phyloP scores from a whole-genome alignment of 192 early-diverging fungal genomes.

The Backusella luteola region DNA sequence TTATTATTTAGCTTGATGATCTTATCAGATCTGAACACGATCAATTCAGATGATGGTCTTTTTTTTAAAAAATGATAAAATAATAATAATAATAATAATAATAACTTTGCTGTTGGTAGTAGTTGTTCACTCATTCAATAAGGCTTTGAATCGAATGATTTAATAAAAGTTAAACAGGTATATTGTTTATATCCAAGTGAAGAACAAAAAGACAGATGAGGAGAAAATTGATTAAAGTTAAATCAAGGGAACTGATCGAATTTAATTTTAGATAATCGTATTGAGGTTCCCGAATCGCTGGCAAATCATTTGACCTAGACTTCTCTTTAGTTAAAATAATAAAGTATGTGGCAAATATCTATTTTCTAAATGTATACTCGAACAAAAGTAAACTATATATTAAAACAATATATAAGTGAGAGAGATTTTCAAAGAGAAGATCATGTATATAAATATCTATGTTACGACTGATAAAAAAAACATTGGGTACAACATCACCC shows the following conservation, averaged over 20 bases:
- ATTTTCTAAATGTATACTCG: background rate
- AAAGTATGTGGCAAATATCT: background rate
- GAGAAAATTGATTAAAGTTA: background rate
- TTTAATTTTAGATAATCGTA: background rate
- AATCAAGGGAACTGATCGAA: background rate
- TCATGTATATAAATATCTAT: too few species aligned
- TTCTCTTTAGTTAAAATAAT: background rate
- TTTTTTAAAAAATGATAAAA: background rate
- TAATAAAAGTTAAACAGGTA: background rate
- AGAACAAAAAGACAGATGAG: background rate
- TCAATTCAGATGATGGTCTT: background rate
- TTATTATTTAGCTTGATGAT: background rate
- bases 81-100: too few species aligned
- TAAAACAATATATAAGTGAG: too few species aligned
- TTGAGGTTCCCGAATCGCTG: background rate
- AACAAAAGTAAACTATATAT: background rate
- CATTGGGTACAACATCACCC: too few species aligned
- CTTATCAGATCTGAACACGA: constrained; percentile 3
- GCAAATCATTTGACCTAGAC: background rate
- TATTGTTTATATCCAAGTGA: background rate
- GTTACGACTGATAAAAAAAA: too few species aligned
- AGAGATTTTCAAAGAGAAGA: too few species aligned
- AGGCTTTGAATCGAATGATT: background rate
- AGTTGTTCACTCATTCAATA: too few species aligned
- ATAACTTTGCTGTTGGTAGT: too few species aligned